These are phyloP conservation scores for Citrus trifoliata DNA, from an alignment of 345 rosid species.

Conservation along the genomic window DNA sequence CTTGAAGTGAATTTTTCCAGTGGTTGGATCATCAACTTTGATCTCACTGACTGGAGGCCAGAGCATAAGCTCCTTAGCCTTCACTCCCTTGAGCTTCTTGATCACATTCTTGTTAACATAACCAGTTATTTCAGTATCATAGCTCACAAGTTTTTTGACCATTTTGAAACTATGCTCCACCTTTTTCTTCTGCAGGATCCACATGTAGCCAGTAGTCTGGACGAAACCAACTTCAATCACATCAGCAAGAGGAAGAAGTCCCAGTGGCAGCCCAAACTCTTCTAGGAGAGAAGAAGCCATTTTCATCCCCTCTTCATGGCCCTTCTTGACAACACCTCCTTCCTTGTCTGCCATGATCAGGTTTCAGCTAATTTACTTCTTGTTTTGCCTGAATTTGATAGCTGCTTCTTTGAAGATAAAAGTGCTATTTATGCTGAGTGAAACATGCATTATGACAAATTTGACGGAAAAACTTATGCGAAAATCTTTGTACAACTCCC, in stretches of 20 bases:
- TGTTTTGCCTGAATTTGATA: neutral
- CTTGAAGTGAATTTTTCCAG: constrained; percentile 55
- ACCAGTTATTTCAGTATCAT: constrained; percentile 38
- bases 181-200: constrained; percentile 55
- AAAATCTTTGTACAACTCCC: constrained; percentile 3
- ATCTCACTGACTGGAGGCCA: constrained; percentile 53
- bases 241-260: constrained; percentile 52
- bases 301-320: constrained; percentile 41
- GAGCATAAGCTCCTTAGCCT: constrained; percentile 52
- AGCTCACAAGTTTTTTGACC: constrained; percentile 51
- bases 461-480: neutral
- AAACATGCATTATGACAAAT: neutral
- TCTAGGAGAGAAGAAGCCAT: constrained; percentile 35
- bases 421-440: constrained; percentile 19
- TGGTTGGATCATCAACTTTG: constrained; percentile 34
- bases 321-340: constrained; percentile 37
- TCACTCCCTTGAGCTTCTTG: constrained; percentile 58
- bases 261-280: constrained; percentile 51
- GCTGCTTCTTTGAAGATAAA: neutral
- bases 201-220: constrained; percentile 47
- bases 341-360: constrained; percentile 44
- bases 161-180: constrained; percentile 44
- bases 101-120: constrained; percentile 33
- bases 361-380: neutral
- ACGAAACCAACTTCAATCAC: constrained; percentile 54